Conservation (phyloP, 164 flowering plant species). For the Nymphaea colorata region DNA sequence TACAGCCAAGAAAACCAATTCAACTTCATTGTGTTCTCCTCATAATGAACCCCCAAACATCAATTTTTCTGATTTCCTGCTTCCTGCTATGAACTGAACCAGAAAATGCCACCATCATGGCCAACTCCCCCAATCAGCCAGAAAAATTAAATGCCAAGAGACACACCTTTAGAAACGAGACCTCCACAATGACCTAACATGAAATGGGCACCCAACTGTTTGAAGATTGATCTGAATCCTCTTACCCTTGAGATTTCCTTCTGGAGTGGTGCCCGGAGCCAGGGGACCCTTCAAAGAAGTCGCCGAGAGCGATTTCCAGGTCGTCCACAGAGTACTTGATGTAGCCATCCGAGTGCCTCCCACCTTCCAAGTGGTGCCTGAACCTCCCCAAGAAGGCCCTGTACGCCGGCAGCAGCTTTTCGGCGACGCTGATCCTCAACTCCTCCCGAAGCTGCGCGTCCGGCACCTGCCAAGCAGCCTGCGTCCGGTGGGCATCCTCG, state of each 20-base stretch:
- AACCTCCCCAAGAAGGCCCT: slow-evolving; percentile 70
- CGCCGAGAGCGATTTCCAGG: slow-evolving; percentile 60
- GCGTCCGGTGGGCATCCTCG: slow-evolving; percentile 66
- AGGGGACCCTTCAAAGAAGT: slow-evolving; percentile 64
- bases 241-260: slow-evolving; percentile 31
- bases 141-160: no score
- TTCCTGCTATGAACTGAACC: no score
- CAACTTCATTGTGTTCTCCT: no score
- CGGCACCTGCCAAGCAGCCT: slow-evolving; percentile 64
- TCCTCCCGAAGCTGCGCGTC: slow-evolving; percentile 81
- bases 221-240: not conserved
- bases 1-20: no score
- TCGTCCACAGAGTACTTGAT: slow-evolving; percentile 78
- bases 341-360: slow-evolving; percentile 68
- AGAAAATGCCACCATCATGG: no score
- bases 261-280: slow-evolving; percentile 31
- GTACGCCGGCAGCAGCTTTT: slow-evolving; percentile 72
- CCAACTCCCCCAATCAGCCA: no score
- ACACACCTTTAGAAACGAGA: no score
- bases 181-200: not conserved
- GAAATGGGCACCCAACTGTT: not conserved
- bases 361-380: slow-evolving; percentile 73
- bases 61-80: no score
- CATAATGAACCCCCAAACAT: no score
- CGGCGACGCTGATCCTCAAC: slow-evolving; percentile 62